Evolutionary conservation across 2,329 filamentous ascomycete species (phyloP).

Genomic region (Fonsecaea multimorphosa): DNA sequence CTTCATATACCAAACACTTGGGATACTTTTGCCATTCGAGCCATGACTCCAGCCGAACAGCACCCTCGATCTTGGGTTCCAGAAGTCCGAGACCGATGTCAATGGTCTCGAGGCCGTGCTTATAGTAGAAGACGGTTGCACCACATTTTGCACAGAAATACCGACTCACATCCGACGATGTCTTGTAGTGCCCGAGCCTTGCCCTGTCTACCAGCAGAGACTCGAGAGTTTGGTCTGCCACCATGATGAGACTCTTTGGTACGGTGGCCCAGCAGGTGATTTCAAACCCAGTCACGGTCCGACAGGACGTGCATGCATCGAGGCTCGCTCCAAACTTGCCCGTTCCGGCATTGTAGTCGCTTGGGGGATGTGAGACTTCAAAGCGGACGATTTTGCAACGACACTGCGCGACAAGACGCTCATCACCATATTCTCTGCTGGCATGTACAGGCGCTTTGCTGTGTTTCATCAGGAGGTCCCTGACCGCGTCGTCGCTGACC

Average conservation of each 20-base stretch:
- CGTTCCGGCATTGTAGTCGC: conserved; percentile 14
- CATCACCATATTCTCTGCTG: not conserved
- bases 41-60: conserved; percentile 30
- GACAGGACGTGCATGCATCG: conserved; percentile 31
- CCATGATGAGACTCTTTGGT: conserved; percentile 20
- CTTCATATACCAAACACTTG: conserved; percentile 21
- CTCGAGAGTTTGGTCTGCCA: not conserved
- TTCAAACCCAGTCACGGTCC: conserved; percentile 33
- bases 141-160: conserved; percentile 36
- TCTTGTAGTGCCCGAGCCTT: conserved; percentile 31
- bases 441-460: not conserved
- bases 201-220: conserved; percentile 18
- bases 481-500: conserved; percentile 25
- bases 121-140: conserved; percentile 32
- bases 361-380: conserved; percentile 15
- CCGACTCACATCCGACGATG: conserved; percentile 27
- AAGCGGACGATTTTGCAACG: conserved; percentile 26
- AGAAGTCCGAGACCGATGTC: conserved; percentile 33
- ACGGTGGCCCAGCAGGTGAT: conserved; percentile 31
- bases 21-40: conserved; percentile 30
- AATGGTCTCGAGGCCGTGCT: conserved; percentile 25
- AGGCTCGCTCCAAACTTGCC: conserved; percentile 24
- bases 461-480: conserved; percentile 15
- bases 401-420: conserved; percentile 23
- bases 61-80: conserved; percentile 13